Conservation (phyloP, 495 filamentous ascomycete genomes). For the Penicillium cinerascens region DNA sequence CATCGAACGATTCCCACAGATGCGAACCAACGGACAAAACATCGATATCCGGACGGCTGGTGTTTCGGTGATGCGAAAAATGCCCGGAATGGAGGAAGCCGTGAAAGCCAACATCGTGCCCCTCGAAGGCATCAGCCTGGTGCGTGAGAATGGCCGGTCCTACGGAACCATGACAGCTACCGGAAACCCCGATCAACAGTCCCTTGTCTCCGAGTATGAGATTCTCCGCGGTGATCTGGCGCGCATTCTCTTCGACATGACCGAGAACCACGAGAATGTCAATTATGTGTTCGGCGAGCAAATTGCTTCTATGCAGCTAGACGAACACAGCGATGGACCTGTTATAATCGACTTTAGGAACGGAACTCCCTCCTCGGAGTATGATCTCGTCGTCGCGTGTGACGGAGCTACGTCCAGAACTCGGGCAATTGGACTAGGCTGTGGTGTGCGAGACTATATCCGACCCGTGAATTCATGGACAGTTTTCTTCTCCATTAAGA, state of each 20-base stretch:
- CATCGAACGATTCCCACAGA: slow-evolving; percentile 45
- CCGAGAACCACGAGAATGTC: slow-evolving; percentile 36
- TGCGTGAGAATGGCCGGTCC: slow-evolving; percentile 32
- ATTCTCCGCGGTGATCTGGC: slow-evolving; percentile 53
- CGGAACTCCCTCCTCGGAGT: slow-evolving; percentile 32
- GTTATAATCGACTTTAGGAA: slow-evolving; percentile 35
- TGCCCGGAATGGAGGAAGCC: slow-evolving; percentile 44
- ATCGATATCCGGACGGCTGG: slow-evolving; percentile 52
- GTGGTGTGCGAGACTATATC: slow-evolving; percentile 37
- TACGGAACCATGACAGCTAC: slow-evolving; percentile 41
- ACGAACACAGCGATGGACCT: slow-evolving; percentile 20
- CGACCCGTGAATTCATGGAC: slow-evolving; percentile 34
- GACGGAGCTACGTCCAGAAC: slow-evolving; percentile 49
- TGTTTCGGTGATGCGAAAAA: slow-evolving; percentile 46
- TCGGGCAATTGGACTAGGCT: slow-evolving; percentile 41
- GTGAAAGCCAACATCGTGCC: slow-evolving; percentile 36
- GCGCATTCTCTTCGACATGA: slow-evolving; percentile 42
- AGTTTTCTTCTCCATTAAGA: slow-evolving; percentile 37
- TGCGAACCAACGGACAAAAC: slow-evolving; percentile 48
- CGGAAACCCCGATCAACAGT: slow-evolving; percentile 39
- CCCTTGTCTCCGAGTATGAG: slow-evolving; percentile 52
- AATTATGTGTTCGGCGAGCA: slow-evolving; percentile 43
- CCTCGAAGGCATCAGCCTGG: slow-evolving; percentile 44
- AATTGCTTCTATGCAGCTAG: slow-evolving; percentile 13
- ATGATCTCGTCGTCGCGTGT: slow-evolving; percentile 47